phyloP scores from a whole-genome alignment of 768 basidiomycete species.

The Pisolithus tinctorius region DNA sequence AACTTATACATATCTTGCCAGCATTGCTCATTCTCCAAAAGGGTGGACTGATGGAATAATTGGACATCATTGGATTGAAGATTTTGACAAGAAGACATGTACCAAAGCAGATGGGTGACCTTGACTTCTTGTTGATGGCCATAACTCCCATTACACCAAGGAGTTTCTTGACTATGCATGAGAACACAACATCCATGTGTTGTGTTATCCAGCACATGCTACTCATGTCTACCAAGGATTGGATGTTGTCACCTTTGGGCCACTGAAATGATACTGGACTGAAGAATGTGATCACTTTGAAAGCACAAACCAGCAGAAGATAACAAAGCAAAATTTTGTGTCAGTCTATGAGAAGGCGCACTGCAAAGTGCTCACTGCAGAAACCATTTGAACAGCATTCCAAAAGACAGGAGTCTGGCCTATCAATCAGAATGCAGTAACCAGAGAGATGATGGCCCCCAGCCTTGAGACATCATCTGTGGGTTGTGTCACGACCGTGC shows the following conservation, averaged over 20 bases:
- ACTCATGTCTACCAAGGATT: constrained; percentile 41
- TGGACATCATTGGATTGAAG: constrained; percentile 17
- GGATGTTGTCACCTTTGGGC: constrained; percentile 31
- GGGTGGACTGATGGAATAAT: constrained; percentile 25
- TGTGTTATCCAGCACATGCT: constrained; percentile 40
- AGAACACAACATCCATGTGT: constrained; percentile 29
- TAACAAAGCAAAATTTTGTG: constrained; percentile 34
- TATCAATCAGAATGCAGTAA: constrained; percentile 20
- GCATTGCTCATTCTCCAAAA: constrained; percentile 7
- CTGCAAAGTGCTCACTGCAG: constrained; percentile 21
- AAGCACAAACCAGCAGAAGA: constrained; percentile 21
- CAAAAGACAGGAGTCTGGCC: constrained; percentile 33
- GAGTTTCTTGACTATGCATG: constrained; percentile 23
- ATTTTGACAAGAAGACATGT: constrained; percentile 25
- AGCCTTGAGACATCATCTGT: constrained; percentile 24
- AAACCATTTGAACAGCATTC: constrained; percentile 32
- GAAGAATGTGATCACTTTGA: constrained; percentile 3
- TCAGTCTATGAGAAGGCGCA: constrained; percentile 29
- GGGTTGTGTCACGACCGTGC: too few relatives aligned
- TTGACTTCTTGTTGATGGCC: constrained; percentile 20
- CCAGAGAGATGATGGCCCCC: constrained; percentile 16
- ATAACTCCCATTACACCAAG: constrained; percentile 6
- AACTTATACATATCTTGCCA: constrained; percentile 19
- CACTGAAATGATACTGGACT: constrained; percentile 25
- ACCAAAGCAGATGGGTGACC: constrained; percentile 15